Conservation (phyloP, 1,284 basidiomycete species). For the Boletus holoroseus region DNA sequence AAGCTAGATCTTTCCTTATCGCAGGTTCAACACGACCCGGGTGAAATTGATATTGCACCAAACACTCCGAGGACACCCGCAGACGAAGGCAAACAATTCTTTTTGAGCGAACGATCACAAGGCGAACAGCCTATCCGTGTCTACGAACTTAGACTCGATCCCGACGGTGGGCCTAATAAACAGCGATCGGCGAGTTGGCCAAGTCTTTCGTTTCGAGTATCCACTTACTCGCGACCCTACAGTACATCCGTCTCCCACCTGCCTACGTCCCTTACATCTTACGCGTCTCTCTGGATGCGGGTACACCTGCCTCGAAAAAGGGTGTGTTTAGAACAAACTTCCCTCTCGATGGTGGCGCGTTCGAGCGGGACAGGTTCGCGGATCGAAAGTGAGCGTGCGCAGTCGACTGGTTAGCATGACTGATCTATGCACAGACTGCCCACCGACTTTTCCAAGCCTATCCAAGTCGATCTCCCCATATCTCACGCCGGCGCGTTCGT, state of each 20-base stretch:
- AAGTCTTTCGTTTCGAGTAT: background rate
- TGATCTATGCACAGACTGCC: conserved; percentile 53
- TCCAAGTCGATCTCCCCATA: conserved; percentile 89
- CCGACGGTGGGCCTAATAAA: conserved; percentile 84
- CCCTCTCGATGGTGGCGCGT: conserved; percentile 83
- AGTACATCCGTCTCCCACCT: conserved; percentile 94
- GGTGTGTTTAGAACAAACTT: conserved; percentile 93
- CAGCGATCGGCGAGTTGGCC: conserved; percentile 65
- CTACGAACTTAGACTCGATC: conserved; percentile 79
- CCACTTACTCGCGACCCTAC: conserved; percentile 17
- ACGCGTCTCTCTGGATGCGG: conserved; percentile 83
- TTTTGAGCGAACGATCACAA: conserved; percentile 51
- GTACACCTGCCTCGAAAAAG: conserved; percentile 81
- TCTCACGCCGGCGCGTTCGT: conserved; percentile 92
- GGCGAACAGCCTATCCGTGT: conserved; percentile 70
- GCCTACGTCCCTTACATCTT: conserved; percentile 86
- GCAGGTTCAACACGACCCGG: background rate
- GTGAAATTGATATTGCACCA: conserved; percentile 1
- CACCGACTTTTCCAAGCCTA: conserved; percentile 78
- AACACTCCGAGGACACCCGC: conserved; percentile 79
- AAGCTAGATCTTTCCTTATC: conserved; percentile 19
- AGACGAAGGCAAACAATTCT: conserved; percentile 87
- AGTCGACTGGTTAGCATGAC: background rate
- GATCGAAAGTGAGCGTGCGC: conserved; percentile 58
- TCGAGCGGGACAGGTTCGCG: conserved; percentile 71